Evolutionary conservation across 2,329 filamentous ascomycete species (phyloP).

Genomic region (Epichloe glyceriae): DNA sequence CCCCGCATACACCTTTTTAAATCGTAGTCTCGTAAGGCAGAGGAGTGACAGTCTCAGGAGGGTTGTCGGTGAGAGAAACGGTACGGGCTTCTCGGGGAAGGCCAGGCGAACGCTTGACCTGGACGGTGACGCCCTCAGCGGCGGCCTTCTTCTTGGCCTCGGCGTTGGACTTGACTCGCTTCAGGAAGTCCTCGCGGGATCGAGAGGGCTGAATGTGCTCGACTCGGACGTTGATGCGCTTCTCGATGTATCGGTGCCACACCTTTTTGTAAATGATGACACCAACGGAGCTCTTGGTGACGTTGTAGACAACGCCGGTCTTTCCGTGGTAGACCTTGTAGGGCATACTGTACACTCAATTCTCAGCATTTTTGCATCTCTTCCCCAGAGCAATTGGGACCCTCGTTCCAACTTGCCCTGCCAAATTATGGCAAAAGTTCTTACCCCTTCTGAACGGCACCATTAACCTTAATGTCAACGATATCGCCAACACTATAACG

Average conservation of each 20-base stretch:
- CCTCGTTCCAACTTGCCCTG: neutral
- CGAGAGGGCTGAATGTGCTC: slow-evolving; percentile 94
- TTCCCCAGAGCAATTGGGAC: neutral
- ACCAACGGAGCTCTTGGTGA: slow-evolving; percentile 93
- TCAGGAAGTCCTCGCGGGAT: slow-evolving; percentile 92
- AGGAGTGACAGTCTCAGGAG: slow-evolving; percentile 81
- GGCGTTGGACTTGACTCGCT: slow-evolving; percentile 93
- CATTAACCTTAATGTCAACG: slow-evolving; percentile 97
- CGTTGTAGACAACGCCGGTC: slow-evolving; percentile 97
- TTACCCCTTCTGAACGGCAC: slow-evolving; percentile 96
- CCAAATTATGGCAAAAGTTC: slow-evolving; percentile 16
- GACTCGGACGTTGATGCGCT: slow-evolving; percentile 97
- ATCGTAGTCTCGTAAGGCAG: slow-evolving; percentile 98
- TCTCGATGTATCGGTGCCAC: slow-evolving; percentile 99
- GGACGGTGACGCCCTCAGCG: slow-evolving; percentile 71
- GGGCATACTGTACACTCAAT: slow-evolving; percentile 58
- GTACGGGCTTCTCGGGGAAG: slow-evolving; percentile 70
- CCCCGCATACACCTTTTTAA: slow-evolving; percentile 38
- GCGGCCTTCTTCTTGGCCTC: slow-evolving; percentile 87
- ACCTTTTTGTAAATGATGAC: slow-evolving; percentile 99
- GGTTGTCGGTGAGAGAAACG: slow-evolving; percentile 68
- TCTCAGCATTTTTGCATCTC: slow-evolving; percentile 18
- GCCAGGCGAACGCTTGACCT: slow-evolving; percentile 83
- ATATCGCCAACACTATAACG: slow-evolving; percentile 77
- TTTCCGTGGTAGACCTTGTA: slow-evolving; percentile 99